Conservation (phyloP, 345 rosid species). For the Eucalyptus leucophloia region DNA sequence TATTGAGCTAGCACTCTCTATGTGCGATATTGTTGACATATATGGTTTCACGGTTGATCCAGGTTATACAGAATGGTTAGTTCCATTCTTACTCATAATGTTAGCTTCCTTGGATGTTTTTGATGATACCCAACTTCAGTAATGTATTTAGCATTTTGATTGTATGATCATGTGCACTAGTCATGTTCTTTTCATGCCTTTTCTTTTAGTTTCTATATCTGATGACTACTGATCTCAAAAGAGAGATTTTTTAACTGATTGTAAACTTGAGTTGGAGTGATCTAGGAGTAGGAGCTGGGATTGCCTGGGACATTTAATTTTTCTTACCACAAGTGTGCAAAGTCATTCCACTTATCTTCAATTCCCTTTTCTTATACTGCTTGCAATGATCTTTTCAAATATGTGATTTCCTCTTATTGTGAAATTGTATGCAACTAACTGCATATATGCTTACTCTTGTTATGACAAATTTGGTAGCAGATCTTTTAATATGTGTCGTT, state of each 20-base stretch:
- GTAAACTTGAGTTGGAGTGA: background rate
- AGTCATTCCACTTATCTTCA: background rate
- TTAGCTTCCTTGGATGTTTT: background rate
- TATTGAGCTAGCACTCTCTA: conserved; percentile 87
- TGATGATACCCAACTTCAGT: background rate
- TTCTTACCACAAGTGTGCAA: background rate
- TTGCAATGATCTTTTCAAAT: background rate
- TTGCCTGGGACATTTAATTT: background rate
- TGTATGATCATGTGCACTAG: background rate
- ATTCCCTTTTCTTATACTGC: background rate
- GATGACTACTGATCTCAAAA: background rate
- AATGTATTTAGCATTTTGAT: background rate
- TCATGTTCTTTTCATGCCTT: background rate
- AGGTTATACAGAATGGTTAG: conserved; percentile 95
- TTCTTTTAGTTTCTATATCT: background rate
- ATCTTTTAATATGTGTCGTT: background rate
- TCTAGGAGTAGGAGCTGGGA: background rate
- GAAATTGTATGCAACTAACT: background rate
- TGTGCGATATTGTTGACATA: conserved; percentile 91
- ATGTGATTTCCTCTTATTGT: background rate
- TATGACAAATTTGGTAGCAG: background rate
- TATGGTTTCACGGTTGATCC: conserved; percentile 99
- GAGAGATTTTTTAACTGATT: background rate
- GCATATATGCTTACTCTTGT: background rate
- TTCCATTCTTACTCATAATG: background rate